phyloP scores from a whole-genome alignment of 176 grass and related monocot species.

The Eragrostis curvula region DNA sequence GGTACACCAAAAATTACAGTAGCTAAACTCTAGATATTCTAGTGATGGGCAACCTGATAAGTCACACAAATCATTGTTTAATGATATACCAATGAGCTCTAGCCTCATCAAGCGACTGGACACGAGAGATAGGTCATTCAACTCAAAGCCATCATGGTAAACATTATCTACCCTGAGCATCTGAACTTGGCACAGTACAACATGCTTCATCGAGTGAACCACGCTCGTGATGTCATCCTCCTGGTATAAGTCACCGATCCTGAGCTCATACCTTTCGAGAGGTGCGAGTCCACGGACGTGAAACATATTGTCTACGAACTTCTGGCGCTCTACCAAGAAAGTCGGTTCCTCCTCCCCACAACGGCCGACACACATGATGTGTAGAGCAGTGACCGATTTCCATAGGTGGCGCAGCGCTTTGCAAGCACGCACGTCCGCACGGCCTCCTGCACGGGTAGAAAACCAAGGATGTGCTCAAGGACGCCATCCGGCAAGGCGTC shows the following conservation, averaged over 20 bases:
- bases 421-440: not conserved
- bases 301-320: not conserved
- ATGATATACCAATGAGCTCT: not conserved
- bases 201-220: not conserved
- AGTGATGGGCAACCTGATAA: not conserved
- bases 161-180: not conserved
- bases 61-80: not conserved
- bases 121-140: not conserved
- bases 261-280: not conserved
- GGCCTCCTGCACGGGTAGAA: not conserved
- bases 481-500: not conserved
- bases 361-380: not conserved
- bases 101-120: not conserved
- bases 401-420: not conserved
- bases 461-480: not conserved
- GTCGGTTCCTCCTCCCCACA: not conserved
- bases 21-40: constrained; percentile 2
- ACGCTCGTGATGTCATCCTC: not conserved
- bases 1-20: not conserved
- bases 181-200: not conserved
- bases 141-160: not conserved
- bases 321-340: not conserved
- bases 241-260: not conserved
- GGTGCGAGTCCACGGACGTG: not conserved
- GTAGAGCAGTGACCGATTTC: not conserved